Evolutionary conservation across 139 green algal species (phyloP), one percentile per base, ranked within the genome.

Genomic region (Bryopsis sp.): DNA sequence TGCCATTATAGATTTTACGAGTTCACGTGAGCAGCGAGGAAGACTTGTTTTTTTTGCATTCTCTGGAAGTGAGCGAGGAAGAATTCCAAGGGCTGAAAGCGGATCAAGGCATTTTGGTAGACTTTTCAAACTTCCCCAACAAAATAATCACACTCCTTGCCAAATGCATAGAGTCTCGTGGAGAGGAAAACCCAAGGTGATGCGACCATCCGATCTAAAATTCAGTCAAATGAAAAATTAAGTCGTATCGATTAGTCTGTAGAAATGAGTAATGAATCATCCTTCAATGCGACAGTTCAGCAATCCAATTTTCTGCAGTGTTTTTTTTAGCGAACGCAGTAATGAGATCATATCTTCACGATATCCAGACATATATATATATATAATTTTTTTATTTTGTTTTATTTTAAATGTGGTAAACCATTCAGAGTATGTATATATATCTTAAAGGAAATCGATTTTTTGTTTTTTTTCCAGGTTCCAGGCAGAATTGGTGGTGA

Each of bases 21-120:
- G 32, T 69, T 32, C 37, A 57, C 26, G 28, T 69, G 35, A 57
- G 35, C 3, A 58, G 31, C 11, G 62, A 69, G 54, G 8, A 34
- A 6, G 62, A 69, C 71, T 72, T 72, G 8, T 76, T 77, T 46
- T 85, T 93, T 48, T 72, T 96, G 58, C 87, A 96, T 64, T 85
- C 84, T 1, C 62, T 96, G 36, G 92, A 97, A 47, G 83, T 97
- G 15, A 87, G 65, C 29, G 92, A 97, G 79, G 87, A 96, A 58
- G 88, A 95, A 31, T 97, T 94, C 37, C 78, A 86, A 57, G 71
- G 64, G 24, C 68, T 97, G 0, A 93, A 93, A 68, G 73, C 77
- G 28, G 88, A 96, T 48, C 89, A 97, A 76, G 82, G 84, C 69
- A 93, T 97, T 60, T 78, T 95, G 1, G 91, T 97, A 4, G 91